A percentile compares a stretch with the other conserved stretches of the same genome.
phyloP scores from a whole-genome alignment of 192 early-diverging fungal species.

The Coemansia sp. region DNA sequence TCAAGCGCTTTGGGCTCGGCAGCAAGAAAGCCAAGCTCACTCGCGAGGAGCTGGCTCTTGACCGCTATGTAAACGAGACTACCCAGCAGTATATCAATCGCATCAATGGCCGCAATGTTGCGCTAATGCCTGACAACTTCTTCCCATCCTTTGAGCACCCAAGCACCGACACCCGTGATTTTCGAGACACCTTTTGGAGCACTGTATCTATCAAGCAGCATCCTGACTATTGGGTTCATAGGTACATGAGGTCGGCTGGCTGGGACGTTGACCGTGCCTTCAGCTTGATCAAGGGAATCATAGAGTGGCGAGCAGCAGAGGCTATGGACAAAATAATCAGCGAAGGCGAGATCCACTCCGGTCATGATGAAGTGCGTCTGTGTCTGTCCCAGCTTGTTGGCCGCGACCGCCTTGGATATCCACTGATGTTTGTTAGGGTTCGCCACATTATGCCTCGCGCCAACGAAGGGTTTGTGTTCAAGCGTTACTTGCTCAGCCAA shows the following conservation, averaged over 20 bases:
- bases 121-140: constrained; percentile 24
- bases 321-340: constrained; percentile 31
- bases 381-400: constrained; percentile 32
- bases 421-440: constrained; percentile 24
- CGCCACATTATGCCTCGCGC: constrained; percentile 42
- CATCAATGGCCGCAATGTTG: constrained; percentile 13
- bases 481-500: constrained; percentile 29
- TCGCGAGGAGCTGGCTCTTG: constrained; percentile 19
- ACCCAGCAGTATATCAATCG: constrained; percentile 37
- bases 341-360: constrained; percentile 25
- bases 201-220: constrained; percentile 27
- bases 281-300: constrained; percentile 10
- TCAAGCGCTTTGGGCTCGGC: constrained; percentile 14
- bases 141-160: constrained; percentile 39
- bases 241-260: constrained; percentile 19
- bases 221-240: constrained; percentile 42
- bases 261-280: constrained; percentile 43
- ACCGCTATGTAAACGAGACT: constrained; percentile 43
- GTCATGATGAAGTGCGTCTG: constrained; percentile 32
- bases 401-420: constrained; percentile 25
- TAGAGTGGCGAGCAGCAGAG: constrained; percentile 39
- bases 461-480: constrained; percentile 23
- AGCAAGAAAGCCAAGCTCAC: constrained; percentile 11
- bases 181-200: constrained; percentile 37
- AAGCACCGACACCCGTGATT: constrained; percentile 18